Evolutionary conservation across 1,284 basidiomycete genomes (phyloP).

Genomic region (Naganishia sp.): DNA sequence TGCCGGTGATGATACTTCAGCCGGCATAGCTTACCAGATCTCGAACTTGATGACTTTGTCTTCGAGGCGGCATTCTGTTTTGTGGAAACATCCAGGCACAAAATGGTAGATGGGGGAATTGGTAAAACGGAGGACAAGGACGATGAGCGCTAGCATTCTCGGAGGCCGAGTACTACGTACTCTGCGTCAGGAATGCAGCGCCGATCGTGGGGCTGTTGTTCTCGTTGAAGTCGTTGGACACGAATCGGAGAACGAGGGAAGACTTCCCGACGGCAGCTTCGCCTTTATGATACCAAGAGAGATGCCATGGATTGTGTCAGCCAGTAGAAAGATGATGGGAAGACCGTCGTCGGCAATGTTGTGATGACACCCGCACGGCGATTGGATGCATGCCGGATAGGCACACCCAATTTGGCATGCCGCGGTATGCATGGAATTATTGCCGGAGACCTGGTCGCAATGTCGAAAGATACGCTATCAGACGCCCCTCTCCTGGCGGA

Average conservation of each 20-base stretch:
- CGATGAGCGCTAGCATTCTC: neutral
- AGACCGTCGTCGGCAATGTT: neutral
- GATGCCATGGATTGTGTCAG: neutral
- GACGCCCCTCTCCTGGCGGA: no score
- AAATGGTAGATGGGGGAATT: neutral
- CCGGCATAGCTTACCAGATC: constrained; percentile 48
- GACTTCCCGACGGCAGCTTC: constrained; percentile 99
- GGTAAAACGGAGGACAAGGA: neutral
- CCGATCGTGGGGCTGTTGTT: constrained; percentile 82
- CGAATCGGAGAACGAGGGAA: constrained; percentile 97
- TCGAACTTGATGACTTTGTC: constrained; percentile 56
- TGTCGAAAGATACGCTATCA: no score
- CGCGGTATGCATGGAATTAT: no score
- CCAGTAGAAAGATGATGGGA: neutral
- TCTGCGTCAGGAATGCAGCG: constrained; percentile 69
- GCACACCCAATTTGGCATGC: no score
- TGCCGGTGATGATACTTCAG: neutral
- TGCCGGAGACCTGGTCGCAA: no score
- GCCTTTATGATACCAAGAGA: constrained; percentile 58
- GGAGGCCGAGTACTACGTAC: constrained; percentile 38
- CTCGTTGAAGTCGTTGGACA: constrained; percentile 57
- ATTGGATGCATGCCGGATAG: no score
- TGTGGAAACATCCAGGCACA: neutral
- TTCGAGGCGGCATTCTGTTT: constrained; percentile 53
- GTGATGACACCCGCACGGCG: no score